Base-by-base conservation (phyloP, 1,284 basidiomycete species). In the Boletellus sp. region DNA sequence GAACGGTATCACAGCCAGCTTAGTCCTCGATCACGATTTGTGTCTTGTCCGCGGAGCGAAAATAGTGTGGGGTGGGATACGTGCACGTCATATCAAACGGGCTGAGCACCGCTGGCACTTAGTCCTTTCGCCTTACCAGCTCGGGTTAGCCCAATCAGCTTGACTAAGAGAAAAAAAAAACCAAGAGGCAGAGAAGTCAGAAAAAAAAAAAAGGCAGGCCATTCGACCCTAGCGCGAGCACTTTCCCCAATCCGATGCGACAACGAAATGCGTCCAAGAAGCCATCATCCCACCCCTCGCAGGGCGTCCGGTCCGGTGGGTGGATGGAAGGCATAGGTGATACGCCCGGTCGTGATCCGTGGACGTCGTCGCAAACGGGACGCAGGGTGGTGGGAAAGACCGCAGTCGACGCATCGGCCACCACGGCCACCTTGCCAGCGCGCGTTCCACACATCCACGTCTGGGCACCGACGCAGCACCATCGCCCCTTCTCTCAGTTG, bases 1-100 rank as follows among this genome's bases (percentile, higher is more conserved):
- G n/a, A 30, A 30, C 29, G 29, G 62, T 64, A 59, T 37, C 46
- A 49, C 27, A 41, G 52, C 55, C 44, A 29, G 25, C 34, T 43
- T 50, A 44, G 36, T 23, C 45, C 41, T 56, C 41, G 47, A 63
- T 56, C 61, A 34, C 38, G 27, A 19, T 13, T 41, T 40, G 36
- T n/a, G n/a, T n/a, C n/a, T n/a, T 42, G 43, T 59, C 59, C 62
- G 61, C 60, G 62, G 62, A 48, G 48, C 51, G 43, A 36, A 48
- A 43, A 33, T 41, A 39, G 14, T 29, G 35, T 44, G 51, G 39
- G 27, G n/a, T 3, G 14, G 29, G 29, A 25, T 5, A 25, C 23
- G 9, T 5, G n/a, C n/a, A n/a, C n/a, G n/a, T n/a, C n/a, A n/a
- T n/a, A n/a, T n/a, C n/a, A n/a, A n/a, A n/a, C n/a, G n/a, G n/a